Conservation (phyloP, 768 basidiomycete genomes). For the Leccinum subgranulosum region DNA sequence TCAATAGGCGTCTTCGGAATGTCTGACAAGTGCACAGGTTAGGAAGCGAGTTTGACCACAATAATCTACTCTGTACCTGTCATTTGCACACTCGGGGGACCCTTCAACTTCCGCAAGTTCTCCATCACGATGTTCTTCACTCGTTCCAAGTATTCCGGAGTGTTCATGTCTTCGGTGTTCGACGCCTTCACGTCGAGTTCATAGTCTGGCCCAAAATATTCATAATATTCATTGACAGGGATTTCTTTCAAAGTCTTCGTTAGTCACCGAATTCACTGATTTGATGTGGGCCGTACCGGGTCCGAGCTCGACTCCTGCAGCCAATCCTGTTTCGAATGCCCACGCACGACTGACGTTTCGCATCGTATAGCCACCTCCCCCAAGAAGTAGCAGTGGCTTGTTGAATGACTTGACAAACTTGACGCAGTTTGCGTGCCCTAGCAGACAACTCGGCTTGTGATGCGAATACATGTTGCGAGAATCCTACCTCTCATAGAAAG, state of each 20-base stretch:
- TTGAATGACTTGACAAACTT: slow-evolving; percentile 96
- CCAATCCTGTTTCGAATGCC: slow-evolving; percentile 97
- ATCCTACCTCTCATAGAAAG: slow-evolving; percentile 84
- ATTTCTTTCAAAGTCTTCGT: slow-evolving; percentile 60
- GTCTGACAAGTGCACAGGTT: slow-evolving; percentile 44
- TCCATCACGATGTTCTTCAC: slow-evolving; percentile 91
- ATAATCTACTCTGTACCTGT: slow-evolving; percentile 48
- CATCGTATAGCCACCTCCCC: slow-evolving; percentile 98
- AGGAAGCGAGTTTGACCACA: background rate
- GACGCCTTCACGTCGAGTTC: slow-evolving; percentile 91
- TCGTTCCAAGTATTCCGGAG: slow-evolving; percentile 87
- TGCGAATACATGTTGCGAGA: background rate
- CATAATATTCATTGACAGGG: slow-evolving; percentile 98
- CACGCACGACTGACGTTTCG: slow-evolving; percentile 95
- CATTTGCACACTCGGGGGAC: slow-evolving; percentile 93
- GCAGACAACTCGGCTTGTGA: slow-evolving; percentile 1
- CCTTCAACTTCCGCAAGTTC: slow-evolving; percentile 79
- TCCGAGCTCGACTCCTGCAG: slow-evolving; percentile 93
- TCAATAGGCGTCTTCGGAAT: slow-evolving; percentile 85
- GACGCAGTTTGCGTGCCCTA: slow-evolving; percentile 96
- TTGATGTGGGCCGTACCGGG: slow-evolving; percentile 47
- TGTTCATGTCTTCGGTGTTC: slow-evolving; percentile 95
- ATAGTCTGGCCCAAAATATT: slow-evolving; percentile 98
- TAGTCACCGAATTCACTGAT: background rate
- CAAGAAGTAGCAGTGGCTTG: slow-evolving; percentile 88